Percentiles rank a stretch among this genome's conserved stretches.
Evolutionary conservation across 1,284 basidiomycete genomes (phyloP).

Genomic region (Phellopilus nigrolimitatus): DNA sequence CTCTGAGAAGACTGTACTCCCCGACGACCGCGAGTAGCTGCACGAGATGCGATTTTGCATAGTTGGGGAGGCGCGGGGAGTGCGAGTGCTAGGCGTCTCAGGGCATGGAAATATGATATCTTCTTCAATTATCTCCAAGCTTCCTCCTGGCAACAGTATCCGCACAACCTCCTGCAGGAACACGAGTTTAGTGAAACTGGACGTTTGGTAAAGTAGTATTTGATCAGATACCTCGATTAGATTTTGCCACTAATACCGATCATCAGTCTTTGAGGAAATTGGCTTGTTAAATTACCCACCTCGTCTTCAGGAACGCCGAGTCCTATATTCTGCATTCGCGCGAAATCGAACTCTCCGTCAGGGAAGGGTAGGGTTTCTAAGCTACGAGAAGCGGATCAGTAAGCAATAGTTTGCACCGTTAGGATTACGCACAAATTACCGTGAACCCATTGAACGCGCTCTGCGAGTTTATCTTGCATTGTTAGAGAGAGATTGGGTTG

Average conservation of each 20-base stretch:
- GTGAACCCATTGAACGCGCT: conserved; percentile 58
- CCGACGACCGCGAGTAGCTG: conserved; percentile 6
- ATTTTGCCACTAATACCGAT: conserved; percentile 29
- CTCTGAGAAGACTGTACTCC: not conserved
- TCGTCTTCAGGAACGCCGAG: conserved; percentile 69
- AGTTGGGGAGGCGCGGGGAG: conserved; percentile 20
- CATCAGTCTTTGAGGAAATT: not conserved
- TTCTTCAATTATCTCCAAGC: conserved; percentile 72
- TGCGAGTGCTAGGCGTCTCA: conserved; percentile 27
- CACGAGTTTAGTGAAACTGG: conserved; percentile 38
- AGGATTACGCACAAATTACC: conserved; percentile 52
- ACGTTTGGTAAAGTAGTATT: conserved; percentile 32
- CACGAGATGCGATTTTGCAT: conserved; percentile 1
- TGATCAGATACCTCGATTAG: conserved; percentile 31
- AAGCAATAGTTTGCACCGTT: conserved; percentile 33
- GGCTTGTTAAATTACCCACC: conserved; percentile 32
- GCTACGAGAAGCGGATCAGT: conserved; percentile 31
- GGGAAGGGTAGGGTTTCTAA: conserved; percentile 59
- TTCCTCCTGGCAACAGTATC: conserved; percentile 53
- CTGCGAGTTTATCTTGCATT: conserved; percentile 32
- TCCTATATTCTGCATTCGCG: conserved; percentile 57
- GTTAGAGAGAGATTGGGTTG: conserved; percentile 49
- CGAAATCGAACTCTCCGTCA: conserved; percentile 54
- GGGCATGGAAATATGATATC: conserved; percentile 63
- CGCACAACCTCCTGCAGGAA: conserved; percentile 54